phyloP scores from a whole-genome alignment of 2,329 filamentous ascomycete species.

The Thelonectria blattea region DNA sequence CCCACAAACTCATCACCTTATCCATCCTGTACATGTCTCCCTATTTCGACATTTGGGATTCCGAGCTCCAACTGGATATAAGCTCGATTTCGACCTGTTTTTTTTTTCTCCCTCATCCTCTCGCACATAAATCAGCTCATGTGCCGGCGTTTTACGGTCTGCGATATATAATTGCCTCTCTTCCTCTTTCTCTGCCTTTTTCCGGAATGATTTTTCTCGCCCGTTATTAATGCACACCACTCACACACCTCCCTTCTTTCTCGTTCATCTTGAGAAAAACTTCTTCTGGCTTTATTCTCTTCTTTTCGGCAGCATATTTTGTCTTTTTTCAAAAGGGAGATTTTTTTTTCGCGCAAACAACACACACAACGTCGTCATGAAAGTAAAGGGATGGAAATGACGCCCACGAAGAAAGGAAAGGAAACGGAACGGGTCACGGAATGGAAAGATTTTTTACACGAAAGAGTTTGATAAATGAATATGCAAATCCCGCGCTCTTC shows the following conservation, averaged over 20 bases:
- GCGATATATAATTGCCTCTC: slow-evolving; percentile 29
- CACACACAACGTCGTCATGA: slow-evolving; percentile 22
- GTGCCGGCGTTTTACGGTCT: slow-evolving; percentile 36
- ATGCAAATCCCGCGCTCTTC: slow-evolving; percentile 21
- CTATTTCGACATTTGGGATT: slow-evolving; percentile 28
- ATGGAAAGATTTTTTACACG: slow-evolving; percentile 23
- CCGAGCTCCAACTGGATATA: slow-evolving; percentile 29
- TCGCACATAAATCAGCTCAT: slow-evolving; percentile 24
- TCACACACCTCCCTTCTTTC: slow-evolving; percentile 3
- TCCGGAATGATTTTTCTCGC: slow-evolving; percentile 11
- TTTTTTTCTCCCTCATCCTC: slow-evolving; percentile 1
- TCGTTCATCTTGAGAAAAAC: slow-evolving; percentile 8
- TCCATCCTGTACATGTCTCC: slow-evolving; percentile 34
- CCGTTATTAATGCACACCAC: background rate
- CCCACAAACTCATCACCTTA: slow-evolving; percentile 3
- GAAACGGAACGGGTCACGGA: slow-evolving; percentile 7
- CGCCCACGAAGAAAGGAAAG: slow-evolving; percentile 16
- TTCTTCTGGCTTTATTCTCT: slow-evolving; percentile 22
- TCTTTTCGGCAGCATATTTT: slow-evolving; percentile 22
- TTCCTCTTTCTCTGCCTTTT: background rate
- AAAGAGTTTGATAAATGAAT: slow-evolving; percentile 31
- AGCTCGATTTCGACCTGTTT: slow-evolving; percentile 24
- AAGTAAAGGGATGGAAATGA: slow-evolving; percentile 24
- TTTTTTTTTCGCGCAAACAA: background rate
- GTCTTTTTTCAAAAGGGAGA: slow-evolving; percentile 28